Base-by-base conservation (phyloP, 179 eudicot genomes). In the Corrigiola litoralis region DNA sequence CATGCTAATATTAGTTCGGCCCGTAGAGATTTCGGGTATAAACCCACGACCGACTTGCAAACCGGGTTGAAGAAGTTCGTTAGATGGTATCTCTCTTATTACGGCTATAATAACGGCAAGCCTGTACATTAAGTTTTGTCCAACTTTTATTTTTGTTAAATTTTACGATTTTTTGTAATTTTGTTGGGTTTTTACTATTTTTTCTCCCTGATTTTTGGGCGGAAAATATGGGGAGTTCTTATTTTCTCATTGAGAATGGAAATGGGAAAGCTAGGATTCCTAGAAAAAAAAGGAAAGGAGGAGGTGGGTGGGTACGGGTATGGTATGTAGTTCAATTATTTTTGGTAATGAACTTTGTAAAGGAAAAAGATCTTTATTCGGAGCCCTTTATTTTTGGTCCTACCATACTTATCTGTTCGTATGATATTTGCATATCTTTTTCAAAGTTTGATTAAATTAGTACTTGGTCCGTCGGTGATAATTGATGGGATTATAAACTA, bases 41-140 rank as follows among this genome's bases (percentile, higher is more conserved):
- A 69, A 10, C 81, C 81, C 23, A 77, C 72, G 0, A 73, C 78
- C 14, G 78, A 77, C 62, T 73, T 73, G 41, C 78, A 77, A 70
- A 73, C 78, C 52, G 81, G 81, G 63, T 66, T 77, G 48, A 77
- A 70, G 42, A 77, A 77, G 67, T 77, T 77, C 36, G 81, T 77
- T 37, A 70, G 72, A 18, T 77, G 78, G 78, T 77, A 77, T 57
- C 61, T 73, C 4, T 60, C 75, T 0, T 77, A 77, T 73, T 77
- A 77, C 60, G 78, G 81, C 41, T 77, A 77, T 64, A 73, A 73
- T 36, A 69, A 66, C 27, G 67, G 71, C 58, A 68, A 55, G 37
- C 46, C 32, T 65, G 78, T 73, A 66, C 60, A 73, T 77, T 73
- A 20, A 68, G 53, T 48, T 18, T 23, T 47, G 38, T 74, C 63